Evolutionary conservation across 352 stramenopile genomes (phyloP).

Genomic region (Phytophthora sp.): DNA sequence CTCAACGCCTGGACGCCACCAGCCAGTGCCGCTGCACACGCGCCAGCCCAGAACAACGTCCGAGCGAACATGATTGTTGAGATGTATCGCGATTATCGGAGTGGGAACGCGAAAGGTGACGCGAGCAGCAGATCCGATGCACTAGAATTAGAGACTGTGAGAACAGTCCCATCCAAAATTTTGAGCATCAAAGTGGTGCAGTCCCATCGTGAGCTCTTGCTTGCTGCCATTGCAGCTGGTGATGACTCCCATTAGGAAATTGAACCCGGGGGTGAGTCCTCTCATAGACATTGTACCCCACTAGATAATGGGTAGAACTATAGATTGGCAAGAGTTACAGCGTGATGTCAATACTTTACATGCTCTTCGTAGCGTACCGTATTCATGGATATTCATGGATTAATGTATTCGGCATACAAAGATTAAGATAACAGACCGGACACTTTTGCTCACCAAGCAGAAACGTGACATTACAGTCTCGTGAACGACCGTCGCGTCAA

Average conservation of each 20-base stretch:
- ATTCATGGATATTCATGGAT: conserved; percentile 11
- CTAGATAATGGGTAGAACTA: too few relatives aligned
- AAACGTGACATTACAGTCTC: neutral
- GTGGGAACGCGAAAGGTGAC: neutral
- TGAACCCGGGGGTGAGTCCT: too few relatives aligned
- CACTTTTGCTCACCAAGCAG: conserved; percentile 1
- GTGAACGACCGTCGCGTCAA: neutral
- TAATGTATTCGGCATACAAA: conserved; percentile 2
- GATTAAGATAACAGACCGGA: conserved; percentile 5
- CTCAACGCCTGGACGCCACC: conserved; percentile 18
- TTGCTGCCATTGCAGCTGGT: conserved; percentile 18
- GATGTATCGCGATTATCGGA: neutral
- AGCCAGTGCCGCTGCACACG: conserved; percentile 8
- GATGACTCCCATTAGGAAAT: neutral
- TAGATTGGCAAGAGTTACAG: too few relatives aligned
- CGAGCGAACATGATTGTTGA: conserved; percentile 7
- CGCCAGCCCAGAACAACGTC: conserved; percentile 9
- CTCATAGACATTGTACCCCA: neutral
- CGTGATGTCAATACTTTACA: neutral
- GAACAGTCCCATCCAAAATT: conserved; percentile 9
- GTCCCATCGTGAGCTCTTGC: conserved; percentile 15
- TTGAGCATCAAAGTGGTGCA: conserved; percentile 6
- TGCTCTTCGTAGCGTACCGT: neutral
- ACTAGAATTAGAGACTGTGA: neutral
- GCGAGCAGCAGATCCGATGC: neutral